Evolutionary conservation across 148 eudicot species (phyloP).

Genomic region (Diospyros lotus): DNA sequence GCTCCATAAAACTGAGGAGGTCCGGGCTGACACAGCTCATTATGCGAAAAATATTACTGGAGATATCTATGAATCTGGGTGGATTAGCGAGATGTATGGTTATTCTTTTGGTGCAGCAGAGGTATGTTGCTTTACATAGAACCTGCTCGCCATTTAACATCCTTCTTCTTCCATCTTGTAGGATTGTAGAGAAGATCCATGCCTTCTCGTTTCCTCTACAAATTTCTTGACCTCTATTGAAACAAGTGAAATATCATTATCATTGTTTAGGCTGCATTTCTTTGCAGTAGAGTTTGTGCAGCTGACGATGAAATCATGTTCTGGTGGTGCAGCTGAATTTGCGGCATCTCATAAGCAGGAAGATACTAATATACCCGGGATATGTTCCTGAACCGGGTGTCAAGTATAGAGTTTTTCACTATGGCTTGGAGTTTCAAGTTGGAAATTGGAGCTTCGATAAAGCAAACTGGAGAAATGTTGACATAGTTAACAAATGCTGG

Average conservation of each 20-base stretch:
- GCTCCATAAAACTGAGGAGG: conserved; percentile 91
- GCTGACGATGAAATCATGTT: conserved; percentile 4
- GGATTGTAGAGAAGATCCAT: background rate
- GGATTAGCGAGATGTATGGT: conserved; percentile 99
- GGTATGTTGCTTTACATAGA: conserved; percentile 34
- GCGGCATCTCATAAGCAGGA: conserved; percentile 60
- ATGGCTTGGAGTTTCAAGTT: conserved; percentile 62
- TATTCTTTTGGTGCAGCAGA: conserved; percentile 96
- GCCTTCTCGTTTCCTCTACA: background rate
- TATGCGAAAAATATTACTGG: conserved; percentile 79
- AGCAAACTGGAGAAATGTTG: conserved; percentile 69
- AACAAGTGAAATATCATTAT: background rate
- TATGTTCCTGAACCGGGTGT: conserved; percentile 56
- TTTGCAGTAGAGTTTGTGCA: background rate
- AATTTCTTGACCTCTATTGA: background rate
- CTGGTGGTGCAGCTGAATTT: conserved; percentile 62
- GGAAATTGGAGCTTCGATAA: conserved; percentile 96
- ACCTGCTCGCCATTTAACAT: background rate
- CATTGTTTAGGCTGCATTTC: background rate
- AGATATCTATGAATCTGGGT: conserved; percentile 81
- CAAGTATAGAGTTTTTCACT: conserved; percentile 77
- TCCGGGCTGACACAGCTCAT: conserved; percentile 85
- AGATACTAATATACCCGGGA: conserved; percentile 84
- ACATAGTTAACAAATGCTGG: conserved; percentile 79
- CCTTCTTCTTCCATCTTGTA: background rate